A percentile compares a stretch with the other conserved stretches of the same genome.
These are phyloP conservation scores for Colletotrichum navitas DNA, from an alignment of 2,329 filamentous ascomycete genomes.

Conservation along the genomic window DNA sequence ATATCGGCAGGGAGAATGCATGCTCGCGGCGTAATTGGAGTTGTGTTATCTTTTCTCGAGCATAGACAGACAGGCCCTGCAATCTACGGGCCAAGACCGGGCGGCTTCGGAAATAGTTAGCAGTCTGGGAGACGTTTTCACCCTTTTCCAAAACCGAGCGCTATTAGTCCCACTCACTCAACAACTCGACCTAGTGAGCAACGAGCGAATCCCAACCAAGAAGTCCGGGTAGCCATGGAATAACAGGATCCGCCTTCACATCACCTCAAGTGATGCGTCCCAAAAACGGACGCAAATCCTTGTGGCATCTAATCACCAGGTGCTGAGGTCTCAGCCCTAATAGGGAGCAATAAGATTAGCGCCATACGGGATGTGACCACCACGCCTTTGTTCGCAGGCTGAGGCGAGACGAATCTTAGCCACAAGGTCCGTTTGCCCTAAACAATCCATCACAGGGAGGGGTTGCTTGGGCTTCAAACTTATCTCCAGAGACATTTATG, in stretches of 20 bases:
- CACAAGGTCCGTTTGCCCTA: not conserved
- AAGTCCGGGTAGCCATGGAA: not conserved
- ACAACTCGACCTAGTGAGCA: not conserved
- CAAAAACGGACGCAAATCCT: not conserved
- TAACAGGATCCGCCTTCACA: not conserved
- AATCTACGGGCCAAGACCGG: not conserved
- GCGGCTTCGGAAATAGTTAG: not conserved
- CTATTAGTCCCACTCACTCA: not conserved
- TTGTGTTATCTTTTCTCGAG: not conserved
- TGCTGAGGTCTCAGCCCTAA: no score
- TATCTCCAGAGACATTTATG: not conserved
- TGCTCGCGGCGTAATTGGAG: not conserved
- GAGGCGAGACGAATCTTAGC: not conserved
- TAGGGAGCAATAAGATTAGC: not conserved
- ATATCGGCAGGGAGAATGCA: not conserved
- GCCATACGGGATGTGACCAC: not conserved
- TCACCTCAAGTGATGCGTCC: not conserved
- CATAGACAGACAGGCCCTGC: not conserved
- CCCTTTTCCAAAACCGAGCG: not conserved
- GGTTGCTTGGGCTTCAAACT: not conserved
- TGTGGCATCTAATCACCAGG: not conserved
- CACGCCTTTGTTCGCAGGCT: not conserved
- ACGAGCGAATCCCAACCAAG: not conserved
- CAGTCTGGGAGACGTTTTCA: not conserved
- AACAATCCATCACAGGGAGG: no score